Conservation (phyloP, 129 eudicot genomes). For the Flaveria ramosissima region DNA sequence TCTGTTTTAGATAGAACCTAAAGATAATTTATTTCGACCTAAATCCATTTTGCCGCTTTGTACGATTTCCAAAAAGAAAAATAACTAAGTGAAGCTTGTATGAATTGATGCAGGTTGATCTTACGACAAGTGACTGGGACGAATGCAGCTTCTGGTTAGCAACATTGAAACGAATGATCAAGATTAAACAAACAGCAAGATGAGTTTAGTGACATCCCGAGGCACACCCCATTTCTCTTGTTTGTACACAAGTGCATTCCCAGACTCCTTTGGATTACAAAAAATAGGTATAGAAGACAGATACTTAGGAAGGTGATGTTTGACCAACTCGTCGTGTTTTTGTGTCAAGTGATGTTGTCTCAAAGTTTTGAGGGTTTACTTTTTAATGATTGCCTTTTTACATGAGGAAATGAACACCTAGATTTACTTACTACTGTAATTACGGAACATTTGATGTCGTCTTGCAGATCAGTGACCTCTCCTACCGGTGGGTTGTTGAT, state of each 20-base stretch:
- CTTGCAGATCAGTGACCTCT: too few relatives aligned
- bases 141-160: constrained; percentile 92
- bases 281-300: constrained; percentile 24
- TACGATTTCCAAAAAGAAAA: background rate
- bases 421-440: background rate
- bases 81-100: background rate
- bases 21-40: background rate
- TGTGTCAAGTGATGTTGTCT: constrained; percentile 2
- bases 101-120: constrained; percentile 52
- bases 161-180: constrained; percentile 81
- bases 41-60: background rate
- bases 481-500: too few relatives aligned
- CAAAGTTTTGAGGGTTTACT: constrained; percentile 24
- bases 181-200: constrained; percentile 76
- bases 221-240: background rate
- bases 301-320: constrained; percentile 11
- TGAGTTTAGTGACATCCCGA: constrained; percentile 11
- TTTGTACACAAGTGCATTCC: constrained; percentile 24
- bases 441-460: too few relatives aligned
- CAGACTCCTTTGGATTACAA: constrained; percentile 19
- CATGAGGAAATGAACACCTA: constrained; percentile 24
- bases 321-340: constrained; percentile 17
- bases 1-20: background rate
- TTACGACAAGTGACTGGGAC: constrained; percentile 93
- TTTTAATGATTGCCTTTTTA: constrained; percentile 2